Evolutionary conservation across 768 basidiomycete genomes (phyloP).

Genomic region (Macrocybe gigantea): DNA sequence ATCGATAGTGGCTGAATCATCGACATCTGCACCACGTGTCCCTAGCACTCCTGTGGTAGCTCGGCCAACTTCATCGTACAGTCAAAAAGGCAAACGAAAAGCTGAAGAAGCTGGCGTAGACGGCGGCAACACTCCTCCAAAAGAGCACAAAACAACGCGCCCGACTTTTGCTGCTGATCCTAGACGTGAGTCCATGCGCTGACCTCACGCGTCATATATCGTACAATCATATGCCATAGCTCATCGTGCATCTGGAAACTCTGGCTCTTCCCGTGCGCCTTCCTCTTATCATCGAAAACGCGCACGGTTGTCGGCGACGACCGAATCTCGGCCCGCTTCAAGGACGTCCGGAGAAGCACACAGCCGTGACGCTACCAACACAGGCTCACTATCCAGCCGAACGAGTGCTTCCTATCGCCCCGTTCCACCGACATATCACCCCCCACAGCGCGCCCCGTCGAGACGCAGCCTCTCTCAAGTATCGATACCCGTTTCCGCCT

Average conservation of each 20-base stretch:
- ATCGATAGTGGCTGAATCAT: constrained; percentile 21
- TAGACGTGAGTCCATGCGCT: constrained; percentile 44
- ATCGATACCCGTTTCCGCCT: constrained; percentile 76
- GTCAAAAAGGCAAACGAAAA: constrained; percentile 61
- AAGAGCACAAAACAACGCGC: constrained; percentile 42
- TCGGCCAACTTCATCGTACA: constrained; percentile 25
- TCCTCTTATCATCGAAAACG: constrained; percentile 73
- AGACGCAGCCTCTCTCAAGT: constrained; percentile 58
- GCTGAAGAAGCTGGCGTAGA: constrained; percentile 62
- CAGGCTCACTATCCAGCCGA: constrained; percentile 41
- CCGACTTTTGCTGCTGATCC: constrained; percentile 63
- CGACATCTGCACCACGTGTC: constrained; percentile 19
- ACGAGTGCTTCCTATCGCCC: constrained; percentile 15
- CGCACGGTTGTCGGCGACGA: constrained; percentile 45
- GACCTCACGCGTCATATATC: constrained; percentile 11
- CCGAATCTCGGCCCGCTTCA: constrained; percentile 31
- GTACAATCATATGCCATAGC: constrained; percentile 25
- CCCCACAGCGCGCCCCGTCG: constrained; percentile 27
- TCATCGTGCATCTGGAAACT: constrained; percentile 45
- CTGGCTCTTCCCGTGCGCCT: constrained; percentile 49
- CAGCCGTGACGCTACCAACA: constrained; percentile 32
- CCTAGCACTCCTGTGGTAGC: constrained; percentile 25
- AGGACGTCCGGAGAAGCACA: constrained; percentile 23
- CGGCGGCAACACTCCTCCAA: constrained; percentile 53
- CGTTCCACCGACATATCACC: constrained; percentile 15